Conservation (phyloP, 768 basidiomycete species). For the Russula griseocarnosa region DNA sequence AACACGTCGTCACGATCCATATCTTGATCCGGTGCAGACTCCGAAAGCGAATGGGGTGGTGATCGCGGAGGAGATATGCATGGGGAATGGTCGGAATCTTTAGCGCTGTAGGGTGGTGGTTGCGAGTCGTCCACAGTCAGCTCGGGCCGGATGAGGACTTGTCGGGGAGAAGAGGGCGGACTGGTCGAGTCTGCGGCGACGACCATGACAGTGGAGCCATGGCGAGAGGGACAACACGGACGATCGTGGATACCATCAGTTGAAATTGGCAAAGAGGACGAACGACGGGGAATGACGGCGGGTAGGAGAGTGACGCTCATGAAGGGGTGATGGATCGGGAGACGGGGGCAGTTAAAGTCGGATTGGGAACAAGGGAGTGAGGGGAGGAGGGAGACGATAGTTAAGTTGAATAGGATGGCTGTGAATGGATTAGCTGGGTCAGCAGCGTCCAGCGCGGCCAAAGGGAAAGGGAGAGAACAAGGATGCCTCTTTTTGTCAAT, state of each 20-base stretch:
- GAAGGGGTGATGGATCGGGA: constrained; percentile 6
- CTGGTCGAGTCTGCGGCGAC: constrained; percentile 20
- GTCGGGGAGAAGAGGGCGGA: constrained; percentile 21
- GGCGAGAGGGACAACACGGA: constrained; percentile 17
- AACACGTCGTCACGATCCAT: constrained; percentile 21
- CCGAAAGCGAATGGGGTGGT: constrained; percentile 14
- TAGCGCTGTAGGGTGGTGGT: constrained; percentile 4
- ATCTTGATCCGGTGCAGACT: constrained; percentile 20
- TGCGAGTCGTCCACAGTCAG: constrained; percentile 20
- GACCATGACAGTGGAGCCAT: constrained; percentile 25
- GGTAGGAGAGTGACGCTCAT: constrained; percentile 23
- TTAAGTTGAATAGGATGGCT: too few relatives aligned
- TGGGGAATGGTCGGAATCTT: constrained; percentile 10
- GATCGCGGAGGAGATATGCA: constrained; percentile 17
- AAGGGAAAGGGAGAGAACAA: constrained; percentile 7
- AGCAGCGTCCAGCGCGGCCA: constrained; percentile 1
- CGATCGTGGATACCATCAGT: constrained; percentile 1
- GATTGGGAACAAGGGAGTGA: constrained; percentile 8
- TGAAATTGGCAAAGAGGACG: constrained; percentile 25
- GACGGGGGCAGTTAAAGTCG: not conserved
- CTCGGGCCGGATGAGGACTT: constrained; percentile 13
- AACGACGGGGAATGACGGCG: constrained; percentile 18
- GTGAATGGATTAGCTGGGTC: not conserved
- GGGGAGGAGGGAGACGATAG: not conserved
- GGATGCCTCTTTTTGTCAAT: not conserved